phyloP scores from a whole-genome alignment of 2,329 filamentous ascomycete genomes.

The Trichoderma lentiforme region DNA sequence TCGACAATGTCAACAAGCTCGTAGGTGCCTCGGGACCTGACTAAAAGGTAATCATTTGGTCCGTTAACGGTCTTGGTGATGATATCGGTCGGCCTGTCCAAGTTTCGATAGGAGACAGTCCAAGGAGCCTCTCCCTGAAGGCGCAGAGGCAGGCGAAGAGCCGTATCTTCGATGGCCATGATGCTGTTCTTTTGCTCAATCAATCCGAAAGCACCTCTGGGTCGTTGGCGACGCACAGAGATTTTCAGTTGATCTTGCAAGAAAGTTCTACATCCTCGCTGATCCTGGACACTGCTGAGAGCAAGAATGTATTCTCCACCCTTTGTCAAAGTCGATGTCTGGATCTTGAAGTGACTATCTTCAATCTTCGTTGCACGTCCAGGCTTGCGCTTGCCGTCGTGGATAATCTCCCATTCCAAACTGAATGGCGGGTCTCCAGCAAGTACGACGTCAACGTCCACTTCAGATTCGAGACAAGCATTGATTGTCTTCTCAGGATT shows the following conservation, averaged over 20 bases:
- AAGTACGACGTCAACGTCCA: slow-evolving; percentile 70
- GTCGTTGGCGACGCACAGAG: slow-evolving; percentile 81
- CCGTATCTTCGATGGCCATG: slow-evolving; percentile 72
- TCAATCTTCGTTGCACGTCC: slow-evolving; percentile 63
- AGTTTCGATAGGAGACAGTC: slow-evolving; percentile 72
- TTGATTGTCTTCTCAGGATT: slow-evolving; percentile 53
- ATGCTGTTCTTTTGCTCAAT: slow-evolving; percentile 76
- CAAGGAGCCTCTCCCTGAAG: slow-evolving; percentile 84
- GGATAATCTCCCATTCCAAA: slow-evolving; percentile 87
- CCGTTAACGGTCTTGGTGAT: slow-evolving; percentile 48
- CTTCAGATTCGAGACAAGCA: slow-evolving; percentile 79
- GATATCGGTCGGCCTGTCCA: slow-evolving; percentile 49
- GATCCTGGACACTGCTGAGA: slow-evolving; percentile 81
- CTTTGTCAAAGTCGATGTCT: slow-evolving; percentile 68
- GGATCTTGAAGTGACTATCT: slow-evolving; percentile 63
- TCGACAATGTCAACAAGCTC: slow-evolving; percentile 76
- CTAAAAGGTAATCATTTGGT: slow-evolving; percentile 66
- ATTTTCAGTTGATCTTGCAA: slow-evolving; percentile 83
- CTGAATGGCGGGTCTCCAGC: slow-evolving; percentile 83
- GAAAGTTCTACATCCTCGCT: slow-evolving; percentile 79
- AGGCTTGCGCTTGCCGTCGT: slow-evolving; percentile 79
- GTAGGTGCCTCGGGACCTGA: slow-evolving; percentile 69
- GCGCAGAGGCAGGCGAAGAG: slow-evolving; percentile 73
- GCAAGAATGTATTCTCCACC: slow-evolving; percentile 90
- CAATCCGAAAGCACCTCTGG: slow-evolving; percentile 79